These are phyloP conservation scores for Umbelopsis sp. DNA, from an alignment of 192 early-diverging fungal species.

Conservation along the genomic window DNA sequence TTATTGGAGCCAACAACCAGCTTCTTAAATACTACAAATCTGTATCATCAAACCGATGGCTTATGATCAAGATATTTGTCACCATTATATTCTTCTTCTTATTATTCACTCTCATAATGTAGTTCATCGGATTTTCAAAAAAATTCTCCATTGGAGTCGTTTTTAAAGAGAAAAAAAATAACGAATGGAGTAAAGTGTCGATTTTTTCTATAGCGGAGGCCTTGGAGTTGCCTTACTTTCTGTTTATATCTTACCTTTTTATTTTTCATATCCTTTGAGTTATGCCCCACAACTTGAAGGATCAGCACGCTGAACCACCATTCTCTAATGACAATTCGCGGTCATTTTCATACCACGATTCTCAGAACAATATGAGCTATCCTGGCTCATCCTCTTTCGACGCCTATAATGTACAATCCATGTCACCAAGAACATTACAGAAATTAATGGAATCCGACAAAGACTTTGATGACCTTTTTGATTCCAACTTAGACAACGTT, in stretches of 20 bases:
- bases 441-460: slow-evolving; percentile 11
- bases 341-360: slow-evolving; percentile 9
- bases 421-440: slow-evolving; percentile 9
- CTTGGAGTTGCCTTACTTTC: too few relatives aligned
- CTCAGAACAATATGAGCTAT: not conserved
- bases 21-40: slow-evolving; percentile 90
- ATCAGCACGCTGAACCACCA: not conserved
- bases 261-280: not conserved
- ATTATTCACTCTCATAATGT: slow-evolving; percentile 64
- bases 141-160: slow-evolving; percentile 15
- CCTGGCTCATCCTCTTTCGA: not conserved
- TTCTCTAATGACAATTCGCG: slow-evolving; percentile 9
- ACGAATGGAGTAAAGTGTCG: slow-evolving; percentile 1
- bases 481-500: slow-evolving; percentile 7
- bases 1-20: slow-evolving; percentile 86
- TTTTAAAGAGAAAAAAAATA: not conserved
- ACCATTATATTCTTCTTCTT: slow-evolving; percentile 88
- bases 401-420: not conserved
- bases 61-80: slow-evolving; percentile 95
- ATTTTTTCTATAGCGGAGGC: not conserved
- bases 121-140: slow-evolving; percentile 12
- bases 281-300: not conserved
- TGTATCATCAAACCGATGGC: slow-evolving; percentile 91
- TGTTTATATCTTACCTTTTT: too few relatives aligned
- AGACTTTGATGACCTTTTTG: slow-evolving; percentile 4